Base-by-base conservation (phyloP, 1,284 basidiomycete species). In the Tilletiaria anomala region DNA sequence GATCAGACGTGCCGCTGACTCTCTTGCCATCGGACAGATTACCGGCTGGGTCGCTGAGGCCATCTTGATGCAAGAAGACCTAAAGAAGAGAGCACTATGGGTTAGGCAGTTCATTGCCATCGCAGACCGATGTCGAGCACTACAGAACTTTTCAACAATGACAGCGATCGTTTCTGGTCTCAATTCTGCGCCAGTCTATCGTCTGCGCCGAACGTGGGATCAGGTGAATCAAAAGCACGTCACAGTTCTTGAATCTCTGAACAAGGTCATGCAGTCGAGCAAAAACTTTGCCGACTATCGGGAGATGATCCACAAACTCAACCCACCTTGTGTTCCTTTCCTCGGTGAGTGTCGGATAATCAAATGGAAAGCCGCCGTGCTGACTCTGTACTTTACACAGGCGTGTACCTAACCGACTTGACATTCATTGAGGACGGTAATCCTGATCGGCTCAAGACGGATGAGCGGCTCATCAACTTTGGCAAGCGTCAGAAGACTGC, bases 391-490 rank as follows among this genome's bases (percentile, higher is more conserved):
- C n/a, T n/a, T n/a, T n/a, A n/a, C n/a, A n/a, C n/a, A n/a, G n/a
- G 91, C 56, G 84, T 94, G 43, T 96, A 93, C 72, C 76, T 97
- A 15, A 88, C 89, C 3, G 86, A 85, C 18, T 73, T 97, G 44
- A 89, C 88, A 3, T 96, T 97, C 70, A 93, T 94, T 65, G 87
- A 94, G 68, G 93, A 97, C 61, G 93, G 91, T n/a, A 89, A 89
- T 64, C 82, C 84, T 42, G 86, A 97, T 70, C 70, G 85, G 4
- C 76, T 78, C 17, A 69, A 69, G 48, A 68, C 69, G 29, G 81
- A 79, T 21, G 50, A 47, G 4, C 45, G 49, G 20, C 73, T 94
- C 53, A 81, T 97, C 71, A 96, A 99, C 70, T 97, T 97, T 71
- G 79, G 81, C 64, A 97, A 99, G 69, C 79, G 89, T 6, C 80